Base-by-base conservation (phyloP, 257 asterid species). In the Avicennia marina region DNA sequence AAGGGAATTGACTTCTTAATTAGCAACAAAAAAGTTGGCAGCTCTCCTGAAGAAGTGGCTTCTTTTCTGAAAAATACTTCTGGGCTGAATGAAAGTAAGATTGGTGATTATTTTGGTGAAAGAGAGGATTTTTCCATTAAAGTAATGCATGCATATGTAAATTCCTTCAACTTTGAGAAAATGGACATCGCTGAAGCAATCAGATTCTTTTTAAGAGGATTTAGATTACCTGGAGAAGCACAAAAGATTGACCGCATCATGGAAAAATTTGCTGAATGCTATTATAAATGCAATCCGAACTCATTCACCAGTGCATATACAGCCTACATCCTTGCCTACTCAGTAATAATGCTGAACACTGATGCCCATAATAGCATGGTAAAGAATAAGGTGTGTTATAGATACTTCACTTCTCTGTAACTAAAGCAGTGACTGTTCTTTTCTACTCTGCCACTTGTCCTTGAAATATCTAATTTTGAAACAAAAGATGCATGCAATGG, bases 211-310 rank as follows among this genome's bases (percentile, higher is more conserved):
- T 75, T 93, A 27, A 73, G 94, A 79, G 97, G 98, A 63, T 93
- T 93, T 68, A 86, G 98, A 65, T 78, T 93, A 54, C 98, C 98
- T 59, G 98, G 98, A 46, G 98, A 93, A 76, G 97, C 98, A 45
- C 98, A 93, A 73, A 93, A 93, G 77, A 93, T 93, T 26, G 98
- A 93, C 57, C 93, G 97, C 44, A 86, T 93, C 70, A 93, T 93
- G 97, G 98, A 93, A 72, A 93, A 93, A 67, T 93, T 93, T 86
- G 98, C 98, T 36, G 97, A 93, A 66, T 94, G 97, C 62, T 93
- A 74, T 70, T 93, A 97, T 78, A 93, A 93, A 83, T 93, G 98
- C 95, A 84, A 79, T 55, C 87, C 89, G 13, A 80, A 71, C 74
- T 78, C 94, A 41, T 93, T 93, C 78, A 78, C 97, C 68, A 93